Evolutionary conservation across 257 asterid genomes (phyloP).

Genomic region (Orobanche coerulescens): DNA sequence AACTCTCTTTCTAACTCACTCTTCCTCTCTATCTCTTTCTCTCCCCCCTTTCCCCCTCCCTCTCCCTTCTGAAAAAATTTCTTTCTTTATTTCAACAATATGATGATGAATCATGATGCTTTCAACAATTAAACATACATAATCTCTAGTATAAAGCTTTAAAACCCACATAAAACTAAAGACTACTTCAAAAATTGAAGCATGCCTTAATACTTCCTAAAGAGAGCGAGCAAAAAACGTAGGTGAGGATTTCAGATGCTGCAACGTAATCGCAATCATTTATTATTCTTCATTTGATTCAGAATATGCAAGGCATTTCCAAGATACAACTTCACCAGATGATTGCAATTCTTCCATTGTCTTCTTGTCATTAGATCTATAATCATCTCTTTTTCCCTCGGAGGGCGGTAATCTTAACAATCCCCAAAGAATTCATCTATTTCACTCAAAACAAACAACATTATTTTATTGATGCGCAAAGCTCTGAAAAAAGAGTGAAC

Average conservation of each 20-base stretch:
- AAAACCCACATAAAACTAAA: neutral
- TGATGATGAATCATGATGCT: neutral
- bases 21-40: no score
- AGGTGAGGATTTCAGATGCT: conserved; percentile 58
- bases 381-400: conserved; percentile 65
- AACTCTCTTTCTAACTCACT: no score
- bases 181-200: neutral
- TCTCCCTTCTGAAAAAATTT: no score
- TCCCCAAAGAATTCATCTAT: conserved; percentile 82
- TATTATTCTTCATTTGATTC: conserved; percentile 87
- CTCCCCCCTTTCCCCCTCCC: no score
- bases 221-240: conserved; percentile 62
- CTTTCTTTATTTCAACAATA: no score
- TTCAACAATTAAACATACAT: neutral
- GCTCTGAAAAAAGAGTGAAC: conserved; percentile 78
- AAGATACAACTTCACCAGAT: conserved; percentile 87
- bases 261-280: conserved; percentile 75
- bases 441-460: conserved; percentile 74
- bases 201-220: conserved; percentile 84
- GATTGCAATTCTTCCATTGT: conserved; percentile 70
- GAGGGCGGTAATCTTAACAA: conserved; percentile 55
- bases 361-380: conserved; percentile 47
- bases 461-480: conserved; percentile 72
- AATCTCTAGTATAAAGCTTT: neutral
- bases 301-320: conserved; percentile 80